Evolutionary conservation across 495 filamentous ascomycete species (phyloP), one percentile per base, ranked within the genome.

Genomic region (Penicillium salamii): DNA sequence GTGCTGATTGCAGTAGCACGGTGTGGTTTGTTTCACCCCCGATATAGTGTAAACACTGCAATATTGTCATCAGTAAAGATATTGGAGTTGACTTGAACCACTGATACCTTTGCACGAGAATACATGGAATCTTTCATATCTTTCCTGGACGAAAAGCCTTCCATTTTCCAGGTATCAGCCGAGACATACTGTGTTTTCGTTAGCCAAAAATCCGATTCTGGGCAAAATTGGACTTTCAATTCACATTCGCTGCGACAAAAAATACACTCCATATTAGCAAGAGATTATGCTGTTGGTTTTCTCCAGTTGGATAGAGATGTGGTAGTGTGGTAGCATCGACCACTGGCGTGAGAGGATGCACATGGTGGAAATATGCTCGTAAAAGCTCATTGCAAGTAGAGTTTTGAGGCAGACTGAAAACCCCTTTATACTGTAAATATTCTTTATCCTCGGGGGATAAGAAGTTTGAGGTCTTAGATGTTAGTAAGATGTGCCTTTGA

Each of bases 211-310:
- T 26, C n/a, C 8, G 23, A 3, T 3, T 26, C 23, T 26, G 23
- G 23, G 23, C 3, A 4, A 26, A 26, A 26, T 8, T 26, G 23
- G 3, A 49, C 32, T 11, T 23, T n/a, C 8, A 13, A 3, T n/a
- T 41, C 43, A 68, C 70, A 57, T 74, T 72, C 0, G 52, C 52
- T 1, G 66, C 65, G 31, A 57, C 68, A 45, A 66, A 72, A n/a
- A 73, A 72, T 9, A 76, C 50, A 47, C 70, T 69, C 71, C 71
- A 76, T 9, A 73, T 33, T 2, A 75, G 49, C 14, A 74, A 41
- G 0, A 69, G 8, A 33, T 70, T 75, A 34, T 65, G 59, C 5
- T 63, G 53, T n/a, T 55, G 46, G 11, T 59, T 43, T 9, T 59
- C 53, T 7, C 58, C 59, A 23, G 42, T 19, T n/a, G 45, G 46